Conservation (phyloP, 768 basidiomycete species). For the Termitomyces sp. region DNA sequence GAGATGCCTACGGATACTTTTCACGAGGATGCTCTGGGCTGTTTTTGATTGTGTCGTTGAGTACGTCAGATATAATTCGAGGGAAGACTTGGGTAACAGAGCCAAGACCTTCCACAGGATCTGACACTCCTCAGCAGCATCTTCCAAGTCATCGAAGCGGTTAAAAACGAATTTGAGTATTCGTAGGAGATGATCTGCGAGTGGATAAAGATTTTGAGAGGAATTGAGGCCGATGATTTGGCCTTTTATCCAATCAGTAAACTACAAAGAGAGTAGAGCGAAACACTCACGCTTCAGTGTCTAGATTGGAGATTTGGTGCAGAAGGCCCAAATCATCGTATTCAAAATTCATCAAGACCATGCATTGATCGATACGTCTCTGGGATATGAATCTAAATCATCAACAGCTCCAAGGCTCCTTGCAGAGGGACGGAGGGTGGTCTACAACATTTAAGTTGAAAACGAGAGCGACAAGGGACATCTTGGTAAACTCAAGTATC, state of each 20-base stretch:
- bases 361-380: slow-evolving; percentile 7
- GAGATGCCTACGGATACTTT: neutral
- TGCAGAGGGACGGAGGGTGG: slow-evolving; percentile 6
- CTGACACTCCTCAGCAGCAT: slow-evolving; percentile 7
- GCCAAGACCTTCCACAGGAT: slow-evolving; percentile 8
- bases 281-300: slow-evolving; percentile 4
- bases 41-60: neutral
- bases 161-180: slow-evolving; percentile 7
- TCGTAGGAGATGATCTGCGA: slow-evolving; percentile 5
- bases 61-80: neutral
- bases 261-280: neutral
- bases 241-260: neutral
- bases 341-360: slow-evolving; percentile 4
- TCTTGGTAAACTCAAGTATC: slow-evolving; percentile 8
- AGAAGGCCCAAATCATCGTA: slow-evolving; percentile 5
- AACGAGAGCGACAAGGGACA: neutral
- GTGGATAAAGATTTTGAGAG: slow-evolving; percentile 3
- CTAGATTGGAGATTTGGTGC: slow-evolving; percentile 1
- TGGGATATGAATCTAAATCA: slow-evolving; percentile 6
- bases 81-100: neutral
- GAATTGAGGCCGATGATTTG: slow-evolving; percentile 6
- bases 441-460: neutral
- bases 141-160: slow-evolving; percentile 1
- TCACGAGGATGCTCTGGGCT: neutral
- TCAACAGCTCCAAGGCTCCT: slow-evolving; percentile 5